Percentiles rank a stretch among this genome's conserved stretches.
Conservation (phyloP, 768 basidiomycete genomes). For the Scleroderma bovista region DNA sequence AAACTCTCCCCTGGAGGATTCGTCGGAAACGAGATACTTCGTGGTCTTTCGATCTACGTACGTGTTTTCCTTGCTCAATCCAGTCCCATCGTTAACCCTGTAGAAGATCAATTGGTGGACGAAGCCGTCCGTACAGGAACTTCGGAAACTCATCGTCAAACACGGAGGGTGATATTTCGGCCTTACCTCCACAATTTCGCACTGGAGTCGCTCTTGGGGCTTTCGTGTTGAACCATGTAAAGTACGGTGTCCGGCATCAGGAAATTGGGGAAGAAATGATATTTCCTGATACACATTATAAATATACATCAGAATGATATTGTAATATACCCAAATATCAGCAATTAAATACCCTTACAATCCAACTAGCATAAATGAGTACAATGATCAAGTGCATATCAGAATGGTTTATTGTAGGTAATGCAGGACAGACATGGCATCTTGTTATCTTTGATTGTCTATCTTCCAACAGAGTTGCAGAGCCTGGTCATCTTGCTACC, state of each 20-base stretch:
- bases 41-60: slow-evolving; percentile 78
- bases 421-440: too few species aligned
- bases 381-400: too few species aligned
- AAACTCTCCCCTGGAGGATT: slow-evolving; percentile 40
- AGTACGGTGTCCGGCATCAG: slow-evolving; percentile 99
- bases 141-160: slow-evolving; percentile 72
- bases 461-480: too few species aligned
- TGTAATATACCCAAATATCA: too few species aligned
- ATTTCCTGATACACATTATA: too few species aligned
- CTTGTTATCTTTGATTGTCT: too few species aligned
- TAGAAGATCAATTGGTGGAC: slow-evolving; percentile 87
- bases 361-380: too few species aligned
- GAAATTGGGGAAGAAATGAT: too few species aligned
- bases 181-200: slow-evolving; percentile 65
- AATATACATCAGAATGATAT: too few species aligned
- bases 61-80: slow-evolving; percentile 20
- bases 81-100: background rate
- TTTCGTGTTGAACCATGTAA: slow-evolving; percentile 6
- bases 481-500: too few species aligned
- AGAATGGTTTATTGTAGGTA: too few species aligned
- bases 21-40: slow-evolving; percentile 47
- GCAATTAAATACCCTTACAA: too few species aligned
- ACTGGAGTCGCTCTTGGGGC: background rate
- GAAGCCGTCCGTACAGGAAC: slow-evolving; percentile 76
- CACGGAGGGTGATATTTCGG: slow-evolving; percentile 81